phyloP scores from a whole-genome alignment of 164 flowering plant genomes.

The Stephania japonica region DNA sequence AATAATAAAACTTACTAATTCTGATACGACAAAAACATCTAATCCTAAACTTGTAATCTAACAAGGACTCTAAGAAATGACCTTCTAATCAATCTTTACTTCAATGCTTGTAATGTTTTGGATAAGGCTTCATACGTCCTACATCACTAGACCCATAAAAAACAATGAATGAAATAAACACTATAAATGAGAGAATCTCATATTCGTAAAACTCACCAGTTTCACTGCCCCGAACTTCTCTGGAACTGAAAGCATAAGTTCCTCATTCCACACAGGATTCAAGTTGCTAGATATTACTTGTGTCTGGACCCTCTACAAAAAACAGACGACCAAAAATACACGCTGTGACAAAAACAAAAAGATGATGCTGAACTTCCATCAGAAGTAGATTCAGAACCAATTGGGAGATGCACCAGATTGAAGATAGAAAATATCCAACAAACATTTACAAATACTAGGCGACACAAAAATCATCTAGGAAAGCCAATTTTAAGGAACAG shows the following conservation, averaged over 20 bases:
- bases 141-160: neutral
- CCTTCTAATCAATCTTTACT: no score
- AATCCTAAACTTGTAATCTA: no score
- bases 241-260: slow-evolving; percentile 94
- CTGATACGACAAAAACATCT: no score
- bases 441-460: neutral
- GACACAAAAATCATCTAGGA: neutral
- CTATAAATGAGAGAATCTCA: neutral
- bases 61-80: no score
- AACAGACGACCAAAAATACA: neutral
- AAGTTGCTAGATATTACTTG: slow-evolving; percentile 64
- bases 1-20: no score
- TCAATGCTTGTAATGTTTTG: no score
- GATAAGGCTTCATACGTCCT: no score
- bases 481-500: neutral
- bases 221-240: slow-evolving; percentile 62
- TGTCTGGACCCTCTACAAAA: slow-evolving; percentile 63
- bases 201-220: slow-evolving; percentile 47
- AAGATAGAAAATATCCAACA: neutral
- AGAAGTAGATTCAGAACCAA: neutral
- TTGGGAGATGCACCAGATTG: neutral
- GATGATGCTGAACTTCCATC: neutral
- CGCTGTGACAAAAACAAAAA: neutral
- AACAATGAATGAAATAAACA: neutral
- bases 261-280: slow-evolving; percentile 94